Percentiles rank a stretch among this genome's conserved stretches.
phyloP scores from a whole-genome alignment of 257 asterid genomes.

The Rhazya stricta region DNA sequence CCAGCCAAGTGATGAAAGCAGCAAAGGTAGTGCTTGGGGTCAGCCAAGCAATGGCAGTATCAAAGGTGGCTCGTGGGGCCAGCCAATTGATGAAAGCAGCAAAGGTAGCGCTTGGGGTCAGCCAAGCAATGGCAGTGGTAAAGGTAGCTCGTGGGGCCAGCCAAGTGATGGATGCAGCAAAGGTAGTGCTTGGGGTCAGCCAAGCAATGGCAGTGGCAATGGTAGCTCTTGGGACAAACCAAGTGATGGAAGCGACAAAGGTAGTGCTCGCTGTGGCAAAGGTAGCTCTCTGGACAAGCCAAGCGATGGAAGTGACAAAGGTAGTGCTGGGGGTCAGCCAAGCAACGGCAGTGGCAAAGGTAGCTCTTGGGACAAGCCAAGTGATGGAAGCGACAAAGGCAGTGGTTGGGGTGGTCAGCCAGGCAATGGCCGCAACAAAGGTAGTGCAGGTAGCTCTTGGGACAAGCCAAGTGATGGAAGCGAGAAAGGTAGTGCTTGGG shows the following conservation, averaged over 20 bases:
- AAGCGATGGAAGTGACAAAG: conserved; percentile 37
- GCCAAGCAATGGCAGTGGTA: not conserved
- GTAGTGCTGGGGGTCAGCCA: conserved; percentile 11
- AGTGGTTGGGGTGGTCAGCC: not conserved
- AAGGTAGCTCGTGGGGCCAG: conserved; percentile 38
- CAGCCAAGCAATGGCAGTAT: conserved; percentile 35
- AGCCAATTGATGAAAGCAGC: not conserved
- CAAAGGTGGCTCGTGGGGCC: conserved; percentile 56
- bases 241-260: not conserved
- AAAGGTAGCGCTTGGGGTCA: not conserved
- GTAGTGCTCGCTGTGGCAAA: not conserved
- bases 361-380: not conserved
- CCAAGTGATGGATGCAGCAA: conserved; percentile 36
- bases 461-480: conserved; percentile 37
- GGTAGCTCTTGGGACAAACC: conserved; percentile 51
- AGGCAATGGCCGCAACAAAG: conserved; percentile 8
- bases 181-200: conserved; percentile 19
- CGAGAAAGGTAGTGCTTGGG: conserved; percentile 36
- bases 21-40: conserved; percentile 45
- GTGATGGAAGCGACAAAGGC: not conserved
- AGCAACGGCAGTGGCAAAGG: conserved; percentile 20
- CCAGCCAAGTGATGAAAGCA: conserved; percentile 35
- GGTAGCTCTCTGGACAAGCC: conserved; percentile 39
- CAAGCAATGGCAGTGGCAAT: conserved; percentile 33
- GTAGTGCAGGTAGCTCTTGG: conserved; percentile 25